A percentile compares a stretch with the other conserved stretches of the same genome.
Conservation (phyloP, 1,284 basidiomycete species). For the Apiotrichum brassicae region DNA sequence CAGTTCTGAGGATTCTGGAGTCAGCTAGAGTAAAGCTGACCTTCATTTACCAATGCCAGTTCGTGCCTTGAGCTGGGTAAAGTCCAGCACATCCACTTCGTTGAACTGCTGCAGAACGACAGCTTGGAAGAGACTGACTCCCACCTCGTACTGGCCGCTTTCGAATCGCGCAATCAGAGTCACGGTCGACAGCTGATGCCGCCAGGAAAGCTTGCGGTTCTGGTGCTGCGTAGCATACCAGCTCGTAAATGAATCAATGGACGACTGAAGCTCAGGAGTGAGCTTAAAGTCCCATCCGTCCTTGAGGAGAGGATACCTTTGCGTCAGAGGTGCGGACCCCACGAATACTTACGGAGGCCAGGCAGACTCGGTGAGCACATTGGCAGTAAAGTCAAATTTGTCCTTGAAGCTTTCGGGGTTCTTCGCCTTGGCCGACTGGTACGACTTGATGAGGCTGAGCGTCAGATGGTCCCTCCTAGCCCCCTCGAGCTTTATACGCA, state of each 20-base stretch:
- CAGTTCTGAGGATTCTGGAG: conserved; percentile 66
- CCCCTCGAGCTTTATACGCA: conserved; percentile 17
- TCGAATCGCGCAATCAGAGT: conserved; percentile 65
- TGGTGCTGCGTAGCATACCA: conserved; percentile 73
- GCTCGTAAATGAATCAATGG: conserved; percentile 56
- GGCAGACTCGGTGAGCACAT: conserved; percentile 54
- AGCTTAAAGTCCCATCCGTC: conserved; percentile 42
- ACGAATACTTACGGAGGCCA: conserved; percentile 48
- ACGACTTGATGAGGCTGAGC: conserved; percentile 48
- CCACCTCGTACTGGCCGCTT: conserved; percentile 71
- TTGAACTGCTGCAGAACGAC: conserved; percentile 89
- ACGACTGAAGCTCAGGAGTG: conserved; percentile 58
- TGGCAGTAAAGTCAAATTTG: conserved; percentile 48
- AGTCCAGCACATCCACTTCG: conserved; percentile 54
- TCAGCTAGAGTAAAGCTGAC: no score
- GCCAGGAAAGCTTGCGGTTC: conserved; percentile 65
- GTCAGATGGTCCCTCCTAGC: conserved; percentile 7
- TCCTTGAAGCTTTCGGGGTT: conserved; percentile 43
- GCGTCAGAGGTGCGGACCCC: background rate
- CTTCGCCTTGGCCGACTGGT: conserved; percentile 45
- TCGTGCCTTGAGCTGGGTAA: conserved; percentile 61
- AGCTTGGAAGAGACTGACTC: conserved; percentile 85
- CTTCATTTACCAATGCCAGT: conserved; percentile 71
- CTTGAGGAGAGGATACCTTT: conserved; percentile 37
- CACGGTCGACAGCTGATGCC: conserved; percentile 72